Conservation (phyloP, 371 early-diverging fungal genomes). For the Saksenaea vasiformis region DNA sequence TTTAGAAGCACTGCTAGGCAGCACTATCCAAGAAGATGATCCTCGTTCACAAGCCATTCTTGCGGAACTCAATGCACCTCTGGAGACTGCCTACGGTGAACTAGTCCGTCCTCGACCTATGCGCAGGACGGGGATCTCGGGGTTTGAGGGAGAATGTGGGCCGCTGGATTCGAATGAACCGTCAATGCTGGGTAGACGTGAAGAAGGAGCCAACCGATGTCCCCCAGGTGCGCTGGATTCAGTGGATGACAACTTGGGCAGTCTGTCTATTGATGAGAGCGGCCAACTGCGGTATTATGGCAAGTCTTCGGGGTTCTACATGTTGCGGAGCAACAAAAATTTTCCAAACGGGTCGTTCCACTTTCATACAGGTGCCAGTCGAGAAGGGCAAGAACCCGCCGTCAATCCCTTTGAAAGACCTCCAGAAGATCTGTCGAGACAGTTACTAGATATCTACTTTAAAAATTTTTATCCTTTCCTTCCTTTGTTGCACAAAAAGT, state of each 20-base stretch:
- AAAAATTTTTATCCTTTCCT: conserved; percentile 64
- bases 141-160: conserved; percentile 22
- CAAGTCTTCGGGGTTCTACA: conserved; percentile 50
- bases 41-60: conserved; percentile 59
- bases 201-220: not conserved
- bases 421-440: conserved; percentile 62
- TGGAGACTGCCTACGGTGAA: conserved; percentile 48
- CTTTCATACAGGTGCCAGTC: conserved; percentile 26
- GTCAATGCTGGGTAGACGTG: conserved; percentile 2
- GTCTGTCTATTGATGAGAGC: conserved; percentile 44
- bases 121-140: conserved; percentile 21
- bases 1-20: conserved; percentile 63
- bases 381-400: conserved; percentile 5
- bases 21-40: conserved; percentile 58
- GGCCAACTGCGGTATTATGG: conserved; percentile 52
- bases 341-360: conserved; percentile 38
- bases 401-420: conserved; percentile 52
- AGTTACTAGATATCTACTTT: conserved; percentile 71
- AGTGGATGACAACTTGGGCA: conserved; percentile 22
- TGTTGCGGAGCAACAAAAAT: conserved; percentile 40
- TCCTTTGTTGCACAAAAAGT: conserved; percentile 67
- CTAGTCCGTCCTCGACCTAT: conserved; percentile 36
- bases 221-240: not conserved
- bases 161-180: conserved; percentile 8
- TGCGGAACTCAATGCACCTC: conserved; percentile 57